Conservation (phyloP, 371 early-diverging fungal species). For the Mucor indicus region DNA sequence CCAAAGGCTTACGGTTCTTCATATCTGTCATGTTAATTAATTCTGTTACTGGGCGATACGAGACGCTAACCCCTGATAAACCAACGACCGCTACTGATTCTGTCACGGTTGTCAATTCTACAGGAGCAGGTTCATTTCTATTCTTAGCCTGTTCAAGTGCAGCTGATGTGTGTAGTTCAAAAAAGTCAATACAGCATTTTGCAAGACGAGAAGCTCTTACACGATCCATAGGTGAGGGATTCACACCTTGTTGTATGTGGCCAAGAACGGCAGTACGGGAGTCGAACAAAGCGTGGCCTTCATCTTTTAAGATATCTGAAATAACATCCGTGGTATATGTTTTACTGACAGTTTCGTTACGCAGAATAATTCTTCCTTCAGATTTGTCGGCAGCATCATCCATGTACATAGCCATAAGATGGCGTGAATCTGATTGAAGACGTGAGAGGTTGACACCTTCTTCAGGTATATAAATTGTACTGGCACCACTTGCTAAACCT, state of each 20-base stretch:
- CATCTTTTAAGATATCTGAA: slow-evolving; percentile 86
- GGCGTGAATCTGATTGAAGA: slow-evolving; percentile 81
- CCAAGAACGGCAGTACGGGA: slow-evolving; percentile 93
- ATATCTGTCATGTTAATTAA: slow-evolving; percentile 74
- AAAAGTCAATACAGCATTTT: slow-evolving; percentile 64
- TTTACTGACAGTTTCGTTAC: slow-evolving; percentile 79
- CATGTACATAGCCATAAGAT: slow-evolving; percentile 73
- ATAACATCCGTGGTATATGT: slow-evolving; percentile 95
- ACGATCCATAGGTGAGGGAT: slow-evolving; percentile 96
- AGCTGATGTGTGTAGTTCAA: slow-evolving; percentile 44
- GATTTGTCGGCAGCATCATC: slow-evolving; percentile 62
- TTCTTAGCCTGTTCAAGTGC: slow-evolving; percentile 25
- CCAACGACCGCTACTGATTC: slow-evolving; percentile 85
- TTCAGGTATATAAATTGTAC: slow-evolving; percentile 95
- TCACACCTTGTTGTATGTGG: slow-evolving; percentile 96
- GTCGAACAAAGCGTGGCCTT: slow-evolving; percentile 89
- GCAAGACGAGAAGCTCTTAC: slow-evolving; percentile 89
- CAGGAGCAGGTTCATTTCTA: slow-evolving; percentile 29
- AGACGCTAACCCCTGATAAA: slow-evolving; percentile 71
- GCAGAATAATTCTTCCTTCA: slow-evolving; percentile 49
- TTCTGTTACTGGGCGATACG: slow-evolving; percentile 69
- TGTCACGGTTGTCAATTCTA: slow-evolving; percentile 57
- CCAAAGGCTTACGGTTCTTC: slow-evolving; percentile 67
- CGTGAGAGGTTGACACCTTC: slow-evolving; percentile 80
- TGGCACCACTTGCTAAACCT: slow-evolving; percentile 92